Conservation (phyloP, 2,329 filamentous ascomycete species). For the Triangularia setosa region DNA sequence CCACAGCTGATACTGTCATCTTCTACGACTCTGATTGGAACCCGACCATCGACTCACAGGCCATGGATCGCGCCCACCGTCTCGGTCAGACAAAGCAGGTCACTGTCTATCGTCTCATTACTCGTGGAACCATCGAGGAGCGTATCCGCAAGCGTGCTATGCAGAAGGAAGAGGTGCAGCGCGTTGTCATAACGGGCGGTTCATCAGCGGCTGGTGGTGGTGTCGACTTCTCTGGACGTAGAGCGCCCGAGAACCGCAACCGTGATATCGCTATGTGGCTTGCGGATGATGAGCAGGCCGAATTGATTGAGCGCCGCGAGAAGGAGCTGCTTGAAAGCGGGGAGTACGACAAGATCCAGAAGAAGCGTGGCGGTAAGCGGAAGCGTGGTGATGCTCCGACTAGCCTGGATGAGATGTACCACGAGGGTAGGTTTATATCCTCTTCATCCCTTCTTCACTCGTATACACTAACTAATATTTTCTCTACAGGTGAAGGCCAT, state of each 20-base stretch:
- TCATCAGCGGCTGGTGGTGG: slow-evolving; percentile 56
- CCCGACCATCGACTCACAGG: slow-evolving; percentile 95
- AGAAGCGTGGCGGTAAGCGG: slow-evolving; percentile 53
- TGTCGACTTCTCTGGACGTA: slow-evolving; percentile 94
- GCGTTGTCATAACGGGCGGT: slow-evolving; percentile 90
- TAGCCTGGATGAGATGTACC: slow-evolving; percentile 95
- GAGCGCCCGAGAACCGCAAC: slow-evolving; percentile 83
- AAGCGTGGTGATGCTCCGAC: slow-evolving; percentile 48
- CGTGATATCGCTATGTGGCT: slow-evolving; percentile 99
- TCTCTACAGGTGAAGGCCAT: slow-evolving; percentile 75
- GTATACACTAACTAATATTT: neutral
- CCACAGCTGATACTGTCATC: slow-evolving; percentile 94
- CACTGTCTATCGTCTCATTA: slow-evolving; percentile 96
- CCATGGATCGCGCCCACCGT: slow-evolving; percentile 98
- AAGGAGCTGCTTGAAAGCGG: slow-evolving; percentile 77
- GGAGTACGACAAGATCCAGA: slow-evolving; percentile 56
- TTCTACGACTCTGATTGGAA: slow-evolving; percentile 99
- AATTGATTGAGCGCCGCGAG: slow-evolving; percentile 88
- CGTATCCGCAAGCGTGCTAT: slow-evolving; percentile 93
- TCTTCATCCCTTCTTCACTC: neutral
- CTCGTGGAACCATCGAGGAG: slow-evolving; percentile 93
- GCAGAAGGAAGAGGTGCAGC: slow-evolving; percentile 98
- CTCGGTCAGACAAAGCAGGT: slow-evolving; percentile 94
- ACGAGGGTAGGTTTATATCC: slow-evolving; percentile 74
- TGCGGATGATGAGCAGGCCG: slow-evolving; percentile 93